Conservation (phyloP, 179 eudicot genomes). For the Carnegiea gigantea region DNA sequence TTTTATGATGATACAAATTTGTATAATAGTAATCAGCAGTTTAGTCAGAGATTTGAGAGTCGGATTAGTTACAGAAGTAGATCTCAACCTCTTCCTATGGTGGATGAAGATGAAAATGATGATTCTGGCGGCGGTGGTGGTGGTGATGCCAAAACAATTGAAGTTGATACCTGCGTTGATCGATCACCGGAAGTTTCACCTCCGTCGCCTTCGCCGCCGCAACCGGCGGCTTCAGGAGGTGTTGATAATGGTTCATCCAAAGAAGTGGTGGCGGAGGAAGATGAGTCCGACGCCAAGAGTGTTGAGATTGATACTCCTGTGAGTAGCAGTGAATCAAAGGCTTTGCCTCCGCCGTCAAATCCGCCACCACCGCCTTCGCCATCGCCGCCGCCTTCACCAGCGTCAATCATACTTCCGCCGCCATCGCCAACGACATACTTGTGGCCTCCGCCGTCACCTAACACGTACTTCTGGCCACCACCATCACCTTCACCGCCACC, state of each 20-base stretch:
- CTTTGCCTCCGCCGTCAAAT: not conserved
- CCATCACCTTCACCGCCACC: slow-evolving; percentile 27
- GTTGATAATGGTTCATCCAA: not conserved
- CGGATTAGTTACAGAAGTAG: slow-evolving; percentile 31
- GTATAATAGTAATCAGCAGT: slow-evolving; percentile 13
- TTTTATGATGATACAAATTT: slow-evolving; percentile 59
- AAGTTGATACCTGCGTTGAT: slow-evolving; percentile 35
- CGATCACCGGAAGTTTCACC: slow-evolving; percentile 21
- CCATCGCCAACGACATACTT: slow-evolving; percentile 13
- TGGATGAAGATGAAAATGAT: slow-evolving; percentile 14
- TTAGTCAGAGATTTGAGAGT: slow-evolving; percentile 29
- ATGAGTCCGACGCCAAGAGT: slow-evolving; percentile 12
- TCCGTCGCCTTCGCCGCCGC: slow-evolving; percentile 21
- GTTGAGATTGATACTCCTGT: slow-evolving; percentile 23
- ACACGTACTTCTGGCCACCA: slow-evolving; percentile 17
- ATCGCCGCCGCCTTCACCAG: slow-evolving; percentile 16
- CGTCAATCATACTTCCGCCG: slow-evolving; percentile 12
- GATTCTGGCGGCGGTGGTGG: not conserved
- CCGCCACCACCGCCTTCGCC: slow-evolving; percentile 10
- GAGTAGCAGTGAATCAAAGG: not conserved
- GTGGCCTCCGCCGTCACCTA: slow-evolving; percentile 26
- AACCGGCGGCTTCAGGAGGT: not conserved
- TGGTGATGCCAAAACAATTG: slow-evolving; percentile 33
- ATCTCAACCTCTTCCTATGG: slow-evolving; percentile 22
- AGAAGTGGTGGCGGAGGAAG: slow-evolving; percentile 17